Conservation (phyloP, 2,329 filamentous ascomycete genomes). For the Didymella sp. region DNA sequence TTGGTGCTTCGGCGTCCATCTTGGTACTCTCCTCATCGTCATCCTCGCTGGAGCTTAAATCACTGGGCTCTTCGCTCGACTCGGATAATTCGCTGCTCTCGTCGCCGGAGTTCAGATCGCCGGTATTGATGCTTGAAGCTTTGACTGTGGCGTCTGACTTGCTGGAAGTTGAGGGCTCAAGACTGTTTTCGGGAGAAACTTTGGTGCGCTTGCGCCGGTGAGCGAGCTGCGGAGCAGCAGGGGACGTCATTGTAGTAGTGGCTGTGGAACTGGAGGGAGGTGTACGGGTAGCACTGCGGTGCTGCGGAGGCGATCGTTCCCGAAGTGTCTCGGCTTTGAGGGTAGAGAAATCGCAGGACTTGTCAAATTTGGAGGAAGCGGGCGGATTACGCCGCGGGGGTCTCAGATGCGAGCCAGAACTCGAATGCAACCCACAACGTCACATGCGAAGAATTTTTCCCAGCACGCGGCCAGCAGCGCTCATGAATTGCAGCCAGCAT, state of each 20-base stretch:
- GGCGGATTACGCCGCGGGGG: constrained; percentile 19
- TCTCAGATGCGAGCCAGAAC: constrained; percentile 20
- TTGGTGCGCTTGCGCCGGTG: constrained; percentile 38
- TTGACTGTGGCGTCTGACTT: constrained; percentile 26
- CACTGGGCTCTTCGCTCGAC: constrained; percentile 50
- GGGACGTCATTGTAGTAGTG: constrained; percentile 25
- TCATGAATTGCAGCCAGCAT: background rate
- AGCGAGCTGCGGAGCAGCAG: constrained; percentile 9
- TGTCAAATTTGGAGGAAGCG: constrained; percentile 21
- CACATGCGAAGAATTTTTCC: background rate
- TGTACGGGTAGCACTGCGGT: constrained; percentile 12
- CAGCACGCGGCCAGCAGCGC: background rate
- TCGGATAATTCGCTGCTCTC: constrained; percentile 43
- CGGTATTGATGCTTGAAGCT: constrained; percentile 30
- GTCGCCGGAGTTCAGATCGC: constrained; percentile 31
- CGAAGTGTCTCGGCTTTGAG: constrained; percentile 19
- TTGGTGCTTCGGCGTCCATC: constrained; percentile 2
- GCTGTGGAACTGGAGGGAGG: background rate
- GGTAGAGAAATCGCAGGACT: constrained; percentile 16
- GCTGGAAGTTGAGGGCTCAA: constrained; percentile 29
- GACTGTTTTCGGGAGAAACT: constrained; percentile 29
- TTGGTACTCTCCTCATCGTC: constrained; percentile 30
- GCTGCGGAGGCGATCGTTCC: constrained; percentile 16
- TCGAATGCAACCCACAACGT: constrained; percentile 14
- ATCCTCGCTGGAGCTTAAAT: constrained; percentile 42